A percentile compares a stretch with the other conserved stretches of the same genome.
These are phyloP conservation scores for Fusarium tricinctum DNA, from an alignment of 2,329 filamentous ascomycete species.

Conservation along the genomic window DNA sequence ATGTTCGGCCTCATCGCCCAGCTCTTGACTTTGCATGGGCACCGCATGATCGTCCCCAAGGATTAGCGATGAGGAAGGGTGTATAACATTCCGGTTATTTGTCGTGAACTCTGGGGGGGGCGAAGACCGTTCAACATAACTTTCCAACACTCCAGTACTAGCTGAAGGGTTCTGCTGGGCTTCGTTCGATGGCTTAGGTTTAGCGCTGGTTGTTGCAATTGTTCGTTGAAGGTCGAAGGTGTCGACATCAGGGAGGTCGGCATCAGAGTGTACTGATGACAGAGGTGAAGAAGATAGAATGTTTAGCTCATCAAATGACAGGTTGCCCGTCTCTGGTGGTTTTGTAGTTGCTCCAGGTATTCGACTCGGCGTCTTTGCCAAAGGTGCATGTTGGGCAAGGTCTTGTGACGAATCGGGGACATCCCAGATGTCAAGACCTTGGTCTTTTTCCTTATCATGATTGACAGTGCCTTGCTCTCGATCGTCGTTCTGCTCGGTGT, in stretches of 20 bases:
- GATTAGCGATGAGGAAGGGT: neutral
- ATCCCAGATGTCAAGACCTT: constrained; percentile 54
- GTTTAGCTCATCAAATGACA: constrained; percentile 9
- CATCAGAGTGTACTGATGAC: constrained; percentile 53
- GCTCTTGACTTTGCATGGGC: constrained; percentile 36
- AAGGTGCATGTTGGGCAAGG: constrained; percentile 1
- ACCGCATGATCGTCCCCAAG: neutral
- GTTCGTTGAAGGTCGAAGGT: constrained; percentile 26
- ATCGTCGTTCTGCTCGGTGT: neutral
- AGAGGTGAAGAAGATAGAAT: constrained; percentile 53
- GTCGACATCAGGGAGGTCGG: constrained; percentile 44
- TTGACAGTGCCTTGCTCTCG: neutral
- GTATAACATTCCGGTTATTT: neutral
- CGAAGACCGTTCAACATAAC: constrained; percentile 56
- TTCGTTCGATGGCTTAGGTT: constrained; percentile 11
- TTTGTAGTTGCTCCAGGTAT: constrained; percentile 14
- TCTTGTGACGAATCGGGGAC: constrained; percentile 56
- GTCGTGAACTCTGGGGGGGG: constrained; percentile 48
- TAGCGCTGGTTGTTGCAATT: constrained; percentile 4
- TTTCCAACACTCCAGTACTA: constrained; percentile 56
- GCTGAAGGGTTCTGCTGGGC: constrained; percentile 4
- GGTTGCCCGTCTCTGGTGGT: constrained; percentile 1
- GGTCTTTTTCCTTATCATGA: constrained; percentile 17
- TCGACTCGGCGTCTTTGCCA: constrained; percentile 15
- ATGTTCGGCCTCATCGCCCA: constrained; percentile 37